Percentiles rank a stretch among this genome's conserved stretches.
phyloP scores from a whole-genome alignment of 495 filamentous ascomycete genomes.

The Staphylotrichum longicolle region DNA sequence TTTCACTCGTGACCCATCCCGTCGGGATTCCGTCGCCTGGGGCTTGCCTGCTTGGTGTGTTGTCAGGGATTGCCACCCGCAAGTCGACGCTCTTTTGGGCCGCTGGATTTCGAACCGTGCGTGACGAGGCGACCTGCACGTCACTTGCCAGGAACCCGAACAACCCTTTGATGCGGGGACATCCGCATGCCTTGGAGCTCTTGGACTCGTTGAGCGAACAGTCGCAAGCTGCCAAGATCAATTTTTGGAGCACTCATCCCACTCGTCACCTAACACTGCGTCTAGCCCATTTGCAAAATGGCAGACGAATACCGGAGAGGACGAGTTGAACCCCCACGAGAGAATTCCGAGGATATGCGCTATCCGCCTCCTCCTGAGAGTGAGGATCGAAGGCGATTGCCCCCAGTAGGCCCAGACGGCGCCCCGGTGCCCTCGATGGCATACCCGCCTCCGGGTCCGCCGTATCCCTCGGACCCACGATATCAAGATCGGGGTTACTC shows the following conservation, averaged over 20 bases:
- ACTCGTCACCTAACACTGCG: neutral
- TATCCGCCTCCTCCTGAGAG: slow-evolving; percentile 52
- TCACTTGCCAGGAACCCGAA: slow-evolving; percentile 13
- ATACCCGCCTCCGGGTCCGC: slow-evolving; percentile 25
- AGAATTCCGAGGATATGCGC: slow-evolving; percentile 40
- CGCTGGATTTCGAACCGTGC: neutral
- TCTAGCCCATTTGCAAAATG: slow-evolving; percentile 36
- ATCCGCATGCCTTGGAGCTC: neutral
- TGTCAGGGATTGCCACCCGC: neutral
- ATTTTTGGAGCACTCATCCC: too few species aligned
- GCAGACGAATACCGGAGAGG: slow-evolving; percentile 42
- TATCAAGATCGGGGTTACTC: slow-evolving; percentile 20
- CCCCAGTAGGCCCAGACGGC: slow-evolving; percentile 32
- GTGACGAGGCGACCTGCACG: slow-evolving; percentile 19
- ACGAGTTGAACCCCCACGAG: slow-evolving; percentile 39
- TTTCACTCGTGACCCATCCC: slow-evolving; percentile 3
- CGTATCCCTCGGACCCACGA: slow-evolving; percentile 20
- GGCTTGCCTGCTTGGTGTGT: neutral
- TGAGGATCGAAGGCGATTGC: slow-evolving; percentile 40
- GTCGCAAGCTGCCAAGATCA: too few species aligned
- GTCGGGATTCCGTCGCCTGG: neutral
- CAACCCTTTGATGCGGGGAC: slow-evolving; percentile 3
- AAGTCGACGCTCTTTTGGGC: neutral
- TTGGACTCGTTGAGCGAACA: too few species aligned
- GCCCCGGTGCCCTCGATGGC: slow-evolving; percentile 42